These are phyloP conservation scores for Boeremia lycopersici DNA, from an alignment of 2,329 filamentous ascomycete genomes.

Conservation along the genomic window DNA sequence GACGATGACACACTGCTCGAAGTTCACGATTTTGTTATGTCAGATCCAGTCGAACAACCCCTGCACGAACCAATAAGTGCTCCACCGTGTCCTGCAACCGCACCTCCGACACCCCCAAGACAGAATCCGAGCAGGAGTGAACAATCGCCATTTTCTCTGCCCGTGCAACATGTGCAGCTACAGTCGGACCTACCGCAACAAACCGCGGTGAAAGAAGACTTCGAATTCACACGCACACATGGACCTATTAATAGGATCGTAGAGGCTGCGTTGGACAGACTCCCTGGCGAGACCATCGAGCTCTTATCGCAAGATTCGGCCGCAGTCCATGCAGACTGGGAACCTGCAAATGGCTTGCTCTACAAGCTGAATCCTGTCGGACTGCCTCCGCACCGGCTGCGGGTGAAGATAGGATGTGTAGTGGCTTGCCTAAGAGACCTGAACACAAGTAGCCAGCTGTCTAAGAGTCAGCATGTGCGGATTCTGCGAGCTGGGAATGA, in stretches of 20 bases:
- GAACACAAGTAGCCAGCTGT: constrained; percentile 37
- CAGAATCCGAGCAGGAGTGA: neutral
- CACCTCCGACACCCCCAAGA: constrained; percentile 3
- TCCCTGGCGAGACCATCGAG: constrained; percentile 40
- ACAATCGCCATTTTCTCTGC: neutral
- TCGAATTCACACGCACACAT: constrained; percentile 34
- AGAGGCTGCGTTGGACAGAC: constrained; percentile 30
- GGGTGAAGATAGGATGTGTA: constrained; percentile 43
- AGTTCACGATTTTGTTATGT: constrained; percentile 34
- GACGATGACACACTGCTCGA: constrained; percentile 43
- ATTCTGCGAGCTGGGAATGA: constrained; percentile 36
- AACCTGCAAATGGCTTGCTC: constrained; percentile 33
- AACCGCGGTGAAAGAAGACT: neutral
- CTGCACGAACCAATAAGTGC: neutral
- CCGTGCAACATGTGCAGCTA: neutral
- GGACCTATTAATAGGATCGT: constrained; percentile 38
- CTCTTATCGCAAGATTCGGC: constrained; percentile 41
- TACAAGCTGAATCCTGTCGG: constrained; percentile 42
- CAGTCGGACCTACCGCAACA: neutral
- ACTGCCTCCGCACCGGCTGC: constrained; percentile 43
- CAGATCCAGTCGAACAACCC: constrained; percentile 30
- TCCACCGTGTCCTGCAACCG: constrained; percentile 3
- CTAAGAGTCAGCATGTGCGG: constrained; percentile 42
- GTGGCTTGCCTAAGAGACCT: constrained; percentile 37
- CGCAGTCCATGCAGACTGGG: constrained; percentile 26